Evolutionary conservation across 192 early-diverging fungal genomes (phyloP), one percentile per base, ranked within the genome.

Genomic region (Gigaspora rosea): DNA sequence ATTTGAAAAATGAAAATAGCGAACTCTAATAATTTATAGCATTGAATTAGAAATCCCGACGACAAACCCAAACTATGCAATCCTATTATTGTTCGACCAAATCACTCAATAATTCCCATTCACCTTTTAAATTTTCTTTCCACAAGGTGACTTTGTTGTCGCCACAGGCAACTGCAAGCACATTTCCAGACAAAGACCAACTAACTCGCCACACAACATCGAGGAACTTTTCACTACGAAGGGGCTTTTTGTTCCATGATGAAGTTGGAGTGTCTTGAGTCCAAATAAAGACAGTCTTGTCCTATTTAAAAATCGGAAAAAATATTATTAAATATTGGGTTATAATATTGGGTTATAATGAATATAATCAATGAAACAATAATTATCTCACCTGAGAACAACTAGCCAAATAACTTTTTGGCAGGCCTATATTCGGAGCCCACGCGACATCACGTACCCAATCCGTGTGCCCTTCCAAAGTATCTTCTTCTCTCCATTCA

Each of bases 181-280:
- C 93, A 80, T 97, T 98, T 16, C 98, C 98, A 8, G 94, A 90
- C 75, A 92, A 81, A 32, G 94, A 95, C 98, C 98, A 99, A 87
- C 94, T 96, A 69, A 99, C 96, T 65, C 96, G 90, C 98, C 98
- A 99, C 50, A 99, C 94, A 10, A 96, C 98, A 85, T 99, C 98
- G 35, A 91, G 86, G 84, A 99, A 99, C 50, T 91, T 89, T 12
- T 92, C 93, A 22, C 85, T 79, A 57, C 88, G 84, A 33, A 97
- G 88, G 16, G 85, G 81, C 79, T 88, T 91, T 69, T 92, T 92
- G 35, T 75, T 89, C 96, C 96, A 99, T 75, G 87, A 82, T 16
- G 87, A 81, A 33, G 36, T 83, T 50, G 85, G 85, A 27, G 83
- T 86, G 52, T 96, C 94, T 80, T 97, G 92, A 4, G 93, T 95